Conservation (phyloP, 768 basidiomycete genomes). For the Ramaria sp. region DNA sequence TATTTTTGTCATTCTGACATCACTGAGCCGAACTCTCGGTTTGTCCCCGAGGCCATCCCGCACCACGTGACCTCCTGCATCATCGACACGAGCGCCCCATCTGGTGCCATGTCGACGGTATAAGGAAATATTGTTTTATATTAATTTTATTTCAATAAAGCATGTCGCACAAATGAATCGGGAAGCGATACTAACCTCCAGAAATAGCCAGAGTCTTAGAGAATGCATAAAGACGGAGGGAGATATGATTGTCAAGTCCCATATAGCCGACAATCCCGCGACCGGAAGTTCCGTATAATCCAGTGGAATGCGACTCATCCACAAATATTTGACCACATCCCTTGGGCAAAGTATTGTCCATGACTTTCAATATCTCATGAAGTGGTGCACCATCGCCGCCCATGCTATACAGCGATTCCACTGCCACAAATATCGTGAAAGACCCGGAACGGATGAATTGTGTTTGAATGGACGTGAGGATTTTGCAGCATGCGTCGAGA, state of each 20-base stretch:
- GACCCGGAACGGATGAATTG: slow-evolving; percentile 17
- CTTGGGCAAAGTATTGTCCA: slow-evolving; percentile 17
- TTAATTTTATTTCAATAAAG: too few species aligned
- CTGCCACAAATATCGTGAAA: slow-evolving; percentile 24
- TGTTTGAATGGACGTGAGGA: slow-evolving; percentile 21
- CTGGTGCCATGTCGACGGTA: too few species aligned
- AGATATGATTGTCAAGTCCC: neutral
- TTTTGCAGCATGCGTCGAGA: slow-evolving; percentile 12
- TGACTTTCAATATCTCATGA: slow-evolving; percentile 18
- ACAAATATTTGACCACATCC: slow-evolving; percentile 25
- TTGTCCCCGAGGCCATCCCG: too few species aligned
- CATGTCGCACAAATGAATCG: neutral
- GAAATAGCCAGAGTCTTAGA: neutral
- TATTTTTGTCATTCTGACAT: too few species aligned
- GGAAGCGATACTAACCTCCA: neutral
- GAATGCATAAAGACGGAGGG: neutral
- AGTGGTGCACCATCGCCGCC: slow-evolving; percentile 34
- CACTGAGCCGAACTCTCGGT: too few species aligned
- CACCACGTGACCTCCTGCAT: too few species aligned
- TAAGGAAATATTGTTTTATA: too few species aligned
- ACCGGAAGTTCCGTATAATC: slow-evolving; percentile 17
- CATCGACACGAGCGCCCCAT: too few species aligned
- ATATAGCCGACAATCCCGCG: slow-evolving; percentile 10
- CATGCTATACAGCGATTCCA: slow-evolving; percentile 36
- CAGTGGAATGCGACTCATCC: slow-evolving; percentile 36